Base-by-base conservation (phyloP, 352 stramenopile species). In the Pythium brachiatum region DNA sequence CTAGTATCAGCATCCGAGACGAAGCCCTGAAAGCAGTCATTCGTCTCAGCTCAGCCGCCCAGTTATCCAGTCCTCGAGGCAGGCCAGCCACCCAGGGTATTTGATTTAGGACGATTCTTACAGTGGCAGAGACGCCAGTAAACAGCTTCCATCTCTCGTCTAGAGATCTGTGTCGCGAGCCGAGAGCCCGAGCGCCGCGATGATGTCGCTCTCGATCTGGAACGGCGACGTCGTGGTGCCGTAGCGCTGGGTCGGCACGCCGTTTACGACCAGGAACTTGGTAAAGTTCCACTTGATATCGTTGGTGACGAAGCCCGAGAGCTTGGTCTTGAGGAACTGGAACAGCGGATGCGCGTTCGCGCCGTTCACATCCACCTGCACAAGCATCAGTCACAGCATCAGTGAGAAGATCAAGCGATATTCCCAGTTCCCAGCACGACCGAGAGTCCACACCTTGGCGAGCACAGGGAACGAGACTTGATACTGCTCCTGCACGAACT, bases 301-400 rank as follows among this genome's bases (percentile, higher is more conserved):
- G 65, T 86, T 77, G 8, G 75, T 89, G 20, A 92, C 34, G 38
- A 89, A 89, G 27, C 81, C 81, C 9, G 75, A 53, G 23, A 91
- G 68, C 60, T 76, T 68, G 34, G 59, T 63, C 69, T 96, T 97
- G 9, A 98, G 74, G 70, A 90, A 98, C 62, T 88, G 81, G 75
- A 97, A 99, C 16, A 99, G 71, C 18, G 81, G 80, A 57, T 91
- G 79, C 0, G 90, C 81, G 29, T 92, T 72, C 4, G 78, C 65
- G 25, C 94, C 95, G 73, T 99, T 98, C n/a, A 98, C 95, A 60
- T 98, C 80, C 26, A 98, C 78, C 84, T 98, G 65, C 8, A 16
- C 0, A 47, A 46, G 32, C 15, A n/a, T n/a, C n/a, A n/a, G n/a
- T n/a, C n/a, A 9, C 2, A 63, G 3, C 26, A 38, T 13, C 20